A percentile compares a stretch with the other conserved stretches of the same genome.
Conservation (phyloP, 495 filamentous ascomycete genomes). For the Neohortaea acidophila region DNA sequence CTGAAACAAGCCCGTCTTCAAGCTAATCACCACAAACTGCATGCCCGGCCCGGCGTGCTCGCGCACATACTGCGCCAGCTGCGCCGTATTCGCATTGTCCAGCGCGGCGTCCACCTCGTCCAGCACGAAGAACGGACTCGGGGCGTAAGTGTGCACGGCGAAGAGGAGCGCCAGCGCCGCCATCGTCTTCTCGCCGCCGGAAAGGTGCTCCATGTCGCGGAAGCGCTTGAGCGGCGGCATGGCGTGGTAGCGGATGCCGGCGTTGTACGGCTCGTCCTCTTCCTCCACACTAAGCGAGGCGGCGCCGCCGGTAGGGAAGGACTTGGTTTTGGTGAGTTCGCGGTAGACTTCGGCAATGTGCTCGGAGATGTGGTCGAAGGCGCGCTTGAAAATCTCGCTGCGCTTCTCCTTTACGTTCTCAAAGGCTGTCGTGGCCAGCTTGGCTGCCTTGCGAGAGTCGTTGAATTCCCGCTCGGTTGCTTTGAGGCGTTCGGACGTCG, state of each 20-base stretch:
- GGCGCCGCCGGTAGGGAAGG: conserved; percentile 79
- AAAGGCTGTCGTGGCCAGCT: conserved; percentile 67
- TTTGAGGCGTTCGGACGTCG: conserved; percentile 66
- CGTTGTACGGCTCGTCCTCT: conserved; percentile 78
- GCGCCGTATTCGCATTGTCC: conserved; percentile 88
- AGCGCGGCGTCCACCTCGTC: conserved; percentile 97
- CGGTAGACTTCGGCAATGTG: conserved; percentile 89
- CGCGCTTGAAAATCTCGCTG: conserved; percentile 83
- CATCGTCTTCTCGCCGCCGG: conserved; percentile 97
- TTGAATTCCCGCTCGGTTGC: conserved; percentile 81
- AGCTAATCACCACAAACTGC: conserved; percentile 96
- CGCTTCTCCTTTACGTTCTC: conserved; percentile 65
- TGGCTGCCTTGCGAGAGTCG: conserved; percentile 55
- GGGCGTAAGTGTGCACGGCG: conserved; percentile 88
- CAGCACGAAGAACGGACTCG: conserved; percentile 90
- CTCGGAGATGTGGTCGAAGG: conserved; percentile 86
- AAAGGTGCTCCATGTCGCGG: conserved; percentile 96
- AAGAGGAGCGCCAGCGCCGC: conserved; percentile 90
- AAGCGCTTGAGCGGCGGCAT: conserved; percentile 98
- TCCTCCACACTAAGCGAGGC: conserved; percentile 88
- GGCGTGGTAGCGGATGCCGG: conserved; percentile 92
- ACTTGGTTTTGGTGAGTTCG: conserved; percentile 73
- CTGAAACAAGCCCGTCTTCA: conserved; percentile 91
- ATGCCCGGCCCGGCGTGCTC: conserved; percentile 90
- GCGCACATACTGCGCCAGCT: conserved; percentile 87